These are phyloP conservation scores for Podaxis rugospora DNA, from an alignment of 768 basidiomycete genomes.

Conservation along the genomic window DNA sequence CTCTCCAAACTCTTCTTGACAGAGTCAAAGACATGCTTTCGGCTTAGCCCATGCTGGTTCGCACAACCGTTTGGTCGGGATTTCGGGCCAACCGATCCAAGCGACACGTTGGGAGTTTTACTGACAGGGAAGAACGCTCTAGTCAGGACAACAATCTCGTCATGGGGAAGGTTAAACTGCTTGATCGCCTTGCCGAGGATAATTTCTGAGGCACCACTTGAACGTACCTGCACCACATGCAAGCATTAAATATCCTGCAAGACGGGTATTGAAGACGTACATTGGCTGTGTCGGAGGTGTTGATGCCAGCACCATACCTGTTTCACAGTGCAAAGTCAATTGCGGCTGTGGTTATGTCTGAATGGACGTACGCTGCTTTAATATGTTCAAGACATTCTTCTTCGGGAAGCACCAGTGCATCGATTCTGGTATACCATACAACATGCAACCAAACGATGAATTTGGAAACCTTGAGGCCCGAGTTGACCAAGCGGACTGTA, in stretches of 20 bases:
- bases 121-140: slow-evolving; percentile 41
- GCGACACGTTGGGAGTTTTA: slow-evolving; percentile 14
- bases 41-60: slow-evolving; percentile 46
- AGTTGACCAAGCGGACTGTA: not conserved
- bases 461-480: not conserved
- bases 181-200: slow-evolving; percentile 73
- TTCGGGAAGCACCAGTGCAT: slow-evolving; percentile 40
- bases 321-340: not conserved
- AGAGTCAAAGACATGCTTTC: slow-evolving; percentile 69
- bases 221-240: slow-evolving; percentile 42
- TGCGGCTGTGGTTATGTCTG: not conserved
- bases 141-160: slow-evolving; percentile 79
- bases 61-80: slow-evolving; percentile 42
- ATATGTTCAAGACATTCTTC: slow-evolving; percentile 51
- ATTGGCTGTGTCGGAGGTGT: slow-evolving; percentile 57
- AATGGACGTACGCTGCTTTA: slow-evolving; percentile 34
- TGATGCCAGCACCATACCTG: slow-evolving; percentile 57
- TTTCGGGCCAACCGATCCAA: slow-evolving; percentile 3
- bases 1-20: slow-evolving; percentile 61
- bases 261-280: slow-evolving; percentile 17
- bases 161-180: slow-evolving; percentile 54
- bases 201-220: slow-evolving; percentile 59
- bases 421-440: slow-evolving; percentile 50
- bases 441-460: slow-evolving; percentile 28
- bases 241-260: not conserved